Base-by-base conservation (phyloP, 2,329 filamentous ascomycete genomes). In the Diaporthe australafricana region DNA sequence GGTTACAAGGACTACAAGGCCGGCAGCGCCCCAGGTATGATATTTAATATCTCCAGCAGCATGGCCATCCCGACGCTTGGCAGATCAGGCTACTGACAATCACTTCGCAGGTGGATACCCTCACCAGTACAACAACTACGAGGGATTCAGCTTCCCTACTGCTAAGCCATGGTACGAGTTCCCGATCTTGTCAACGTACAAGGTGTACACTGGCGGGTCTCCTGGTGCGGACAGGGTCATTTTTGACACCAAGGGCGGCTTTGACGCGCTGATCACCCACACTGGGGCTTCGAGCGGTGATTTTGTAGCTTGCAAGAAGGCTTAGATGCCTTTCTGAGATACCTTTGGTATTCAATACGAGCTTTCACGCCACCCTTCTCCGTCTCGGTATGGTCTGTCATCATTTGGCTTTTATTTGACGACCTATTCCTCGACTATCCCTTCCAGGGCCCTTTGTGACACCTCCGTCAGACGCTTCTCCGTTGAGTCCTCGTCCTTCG, bases 151-250 rank as follows among this genome's bases (percentile, higher is more conserved):
- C 47, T 85, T 85, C 77, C 82, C 82, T 22, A 81, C 80, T 11
- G 22, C 74, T 0, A 75, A 74, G 2, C 83, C 83, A 1, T 85
- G 81, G 79, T 85, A 84, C 72, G 84, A 85, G 75, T 85, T 83
- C 73, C 84, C 84, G 5, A 83, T 86, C 73, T 71, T 85, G 50
- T 78, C 75, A 11, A 77, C 74, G 65, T 78, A 74, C 73, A 50
- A 71, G 7, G 76, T 81, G n/a, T 85, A 84, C 75, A 78, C 77
- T 6, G 83, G 84, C 32, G 89, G 90, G 30, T 87, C 87, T 2
- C 90, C 90, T 0, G 90, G 90, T 40, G 80, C 90, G 8, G 90
- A 92, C 78, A 87, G 90, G 48, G 88, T 92, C 68, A 81, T 92
- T 40, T 90, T 92, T 79, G 91, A 90, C 77, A 81, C 76, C 0